These are phyloP conservation scores for Phaeosphaeriaceae sp. DNA, from an alignment of 2,329 filamentous ascomycete species.

Conservation along the genomic window DNA sequence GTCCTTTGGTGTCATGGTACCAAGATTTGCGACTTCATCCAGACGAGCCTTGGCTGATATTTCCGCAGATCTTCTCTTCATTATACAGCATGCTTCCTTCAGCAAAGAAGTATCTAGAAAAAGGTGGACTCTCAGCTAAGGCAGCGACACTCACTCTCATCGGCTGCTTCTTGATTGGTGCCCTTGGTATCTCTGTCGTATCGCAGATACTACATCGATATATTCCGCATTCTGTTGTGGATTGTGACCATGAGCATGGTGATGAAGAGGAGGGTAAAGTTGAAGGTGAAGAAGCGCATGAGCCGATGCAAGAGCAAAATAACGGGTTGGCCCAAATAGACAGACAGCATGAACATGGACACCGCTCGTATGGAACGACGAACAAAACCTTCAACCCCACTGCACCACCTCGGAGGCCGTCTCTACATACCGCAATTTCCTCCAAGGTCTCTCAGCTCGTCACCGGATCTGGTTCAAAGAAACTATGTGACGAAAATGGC, in stretches of 20 bases:
- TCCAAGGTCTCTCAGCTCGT: constrained; percentile 58
- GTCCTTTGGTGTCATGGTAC: constrained; percentile 95
- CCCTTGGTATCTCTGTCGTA: constrained; percentile 76
- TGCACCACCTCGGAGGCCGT: constrained; percentile 40
- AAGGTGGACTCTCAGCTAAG: constrained; percentile 71
- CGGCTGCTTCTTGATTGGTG: constrained; percentile 72
- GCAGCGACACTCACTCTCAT: constrained; percentile 73
- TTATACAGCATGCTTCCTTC: constrained; percentile 93
- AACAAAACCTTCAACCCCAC: constrained; percentile 15
- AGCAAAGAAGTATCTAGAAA: constrained; percentile 76
- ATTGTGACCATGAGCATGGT: constrained; percentile 77
- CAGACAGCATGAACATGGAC: constrained; percentile 15
- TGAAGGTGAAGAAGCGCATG: constrained; percentile 21
- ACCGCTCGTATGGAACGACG: constrained; percentile 27
- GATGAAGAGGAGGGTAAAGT: constrained; percentile 55
- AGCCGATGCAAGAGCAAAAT: constrained; percentile 31
- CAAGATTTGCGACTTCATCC: constrained; percentile 29
- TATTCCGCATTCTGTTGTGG: constrained; percentile 80
- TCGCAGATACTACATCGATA: constrained; percentile 75
- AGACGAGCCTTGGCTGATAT: constrained; percentile 12
- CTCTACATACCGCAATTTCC: constrained; percentile 51
- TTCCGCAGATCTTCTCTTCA: constrained; percentile 83
- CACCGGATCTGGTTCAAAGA: constrained; percentile 48
- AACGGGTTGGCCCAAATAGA: constrained; percentile 15
- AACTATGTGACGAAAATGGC: constrained; percentile 63